These are phyloP conservation scores for Naumovozyma castellii DNA, from an alignment of 805 yeast species.

Conservation along the genomic window DNA sequence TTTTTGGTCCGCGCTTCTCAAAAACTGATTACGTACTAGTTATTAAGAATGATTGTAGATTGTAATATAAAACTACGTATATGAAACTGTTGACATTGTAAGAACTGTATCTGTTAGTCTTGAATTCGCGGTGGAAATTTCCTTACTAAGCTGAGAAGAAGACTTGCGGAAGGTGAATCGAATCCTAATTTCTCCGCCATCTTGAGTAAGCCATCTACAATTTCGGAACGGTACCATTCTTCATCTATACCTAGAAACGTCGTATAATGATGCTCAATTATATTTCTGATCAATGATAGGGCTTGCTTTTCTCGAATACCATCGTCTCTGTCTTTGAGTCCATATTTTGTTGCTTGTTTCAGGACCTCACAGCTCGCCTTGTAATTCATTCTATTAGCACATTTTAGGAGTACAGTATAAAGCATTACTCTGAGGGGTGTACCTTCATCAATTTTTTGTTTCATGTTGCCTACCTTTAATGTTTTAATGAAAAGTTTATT, in stretches of 20 bases:
- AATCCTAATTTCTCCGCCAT: not conserved
- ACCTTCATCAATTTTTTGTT: slow-evolving; percentile 26
- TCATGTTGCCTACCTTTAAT: slow-evolving; percentile 27
- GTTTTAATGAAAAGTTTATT: slow-evolving; percentile 20
- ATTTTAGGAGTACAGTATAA: slow-evolving; percentile 10
- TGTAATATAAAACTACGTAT: too few relatives aligned
- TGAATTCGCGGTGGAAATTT: not conserved
- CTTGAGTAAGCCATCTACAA: not conserved
- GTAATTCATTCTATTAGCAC: slow-evolving; percentile 2
- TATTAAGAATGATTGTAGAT: too few relatives aligned
- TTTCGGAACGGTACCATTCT: slow-evolving; percentile 8
- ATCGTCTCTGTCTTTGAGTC: slow-evolving; percentile 10
- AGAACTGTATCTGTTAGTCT: too few relatives aligned
- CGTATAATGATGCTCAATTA: slow-evolving; percentile 1
- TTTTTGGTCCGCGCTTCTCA: too few relatives aligned
- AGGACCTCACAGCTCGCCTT: slow-evolving; percentile 5
- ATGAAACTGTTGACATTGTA: too few relatives aligned
- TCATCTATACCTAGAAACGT: slow-evolving; percentile 8
- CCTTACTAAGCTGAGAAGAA: not conserved
- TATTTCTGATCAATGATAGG: not conserved
- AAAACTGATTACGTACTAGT: too few relatives aligned
- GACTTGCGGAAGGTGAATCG: too few relatives aligned
- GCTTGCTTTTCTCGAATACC: not conserved
- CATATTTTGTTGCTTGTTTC: slow-evolving; percentile 5
- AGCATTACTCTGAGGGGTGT: slow-evolving; percentile 10